Percentiles rank a stretch among this genome's conserved stretches.
These are phyloP conservation scores for Escovopsis sp. DNA, from an alignment of 2,329 filamentous ascomycete species.

Conservation along the genomic window DNA sequence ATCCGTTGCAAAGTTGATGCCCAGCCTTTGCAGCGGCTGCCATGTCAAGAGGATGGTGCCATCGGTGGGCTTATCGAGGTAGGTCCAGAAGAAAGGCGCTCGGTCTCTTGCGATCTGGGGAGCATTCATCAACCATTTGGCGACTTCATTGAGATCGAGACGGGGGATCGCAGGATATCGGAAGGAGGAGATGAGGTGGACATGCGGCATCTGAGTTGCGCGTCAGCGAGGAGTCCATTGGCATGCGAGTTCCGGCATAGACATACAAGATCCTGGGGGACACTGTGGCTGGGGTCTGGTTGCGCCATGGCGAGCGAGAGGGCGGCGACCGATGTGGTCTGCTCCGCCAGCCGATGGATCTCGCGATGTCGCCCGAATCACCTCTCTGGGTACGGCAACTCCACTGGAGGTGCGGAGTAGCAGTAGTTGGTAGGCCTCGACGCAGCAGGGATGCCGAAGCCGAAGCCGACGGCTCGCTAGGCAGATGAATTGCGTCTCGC, in stretches of 20 bases:
- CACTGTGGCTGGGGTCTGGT: conserved; percentile 26
- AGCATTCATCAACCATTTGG: conserved; percentile 69
- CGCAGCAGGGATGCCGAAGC: neutral
- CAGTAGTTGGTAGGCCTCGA: no score
- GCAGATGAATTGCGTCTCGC: no score
- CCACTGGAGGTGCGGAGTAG: no score
- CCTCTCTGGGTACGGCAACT: no score
- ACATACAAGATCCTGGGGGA: conserved; percentile 28
- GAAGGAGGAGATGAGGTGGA: conserved; percentile 77
- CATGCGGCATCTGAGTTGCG: conserved; percentile 55
- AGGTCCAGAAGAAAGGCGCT: conserved; percentile 86
- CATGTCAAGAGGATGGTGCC: conserved; percentile 75
- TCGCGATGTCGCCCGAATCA: neutral
- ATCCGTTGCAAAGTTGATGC: conserved; percentile 70
- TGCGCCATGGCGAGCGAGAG: conserved; percentile 21
- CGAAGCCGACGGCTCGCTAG: no score
- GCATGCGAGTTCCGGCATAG: neutral
- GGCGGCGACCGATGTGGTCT: neutral
- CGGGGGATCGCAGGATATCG: conserved; percentile 61
- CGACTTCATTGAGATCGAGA: conserved; percentile 61
- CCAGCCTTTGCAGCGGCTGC: conserved; percentile 63
- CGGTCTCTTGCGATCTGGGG: conserved; percentile 74
- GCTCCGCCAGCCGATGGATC: neutral
- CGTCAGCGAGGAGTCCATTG: conserved; percentile 9
- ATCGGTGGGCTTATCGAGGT: conserved; percentile 68